A percentile compares a stretch with the other conserved stretches of the same genome.
Conservation (phyloP, 129 eudicot species). For the Artemisia argyi region DNA sequence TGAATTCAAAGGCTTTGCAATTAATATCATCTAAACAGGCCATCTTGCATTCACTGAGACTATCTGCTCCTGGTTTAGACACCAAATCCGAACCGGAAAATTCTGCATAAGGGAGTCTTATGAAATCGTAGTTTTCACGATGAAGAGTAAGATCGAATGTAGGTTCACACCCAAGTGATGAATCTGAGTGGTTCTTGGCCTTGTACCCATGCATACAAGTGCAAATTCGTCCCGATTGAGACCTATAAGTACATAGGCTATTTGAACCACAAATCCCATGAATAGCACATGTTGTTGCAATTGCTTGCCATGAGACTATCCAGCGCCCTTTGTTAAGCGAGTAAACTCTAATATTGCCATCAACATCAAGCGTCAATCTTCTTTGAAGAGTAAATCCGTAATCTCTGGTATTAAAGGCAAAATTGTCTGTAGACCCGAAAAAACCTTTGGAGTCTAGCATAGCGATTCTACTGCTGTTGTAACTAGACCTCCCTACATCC, state of each 20-base stretch:
- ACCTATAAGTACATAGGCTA: not conserved
- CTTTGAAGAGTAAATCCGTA: not conserved
- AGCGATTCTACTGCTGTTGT: constrained; percentile 36
- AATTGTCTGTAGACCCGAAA: constrained; percentile 40
- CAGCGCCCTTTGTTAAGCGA: not conserved
- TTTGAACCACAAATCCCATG: constrained; percentile 7
- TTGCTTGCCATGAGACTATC: not conserved
- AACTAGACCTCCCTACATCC: constrained; percentile 29
- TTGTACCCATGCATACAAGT: constrained; percentile 1
- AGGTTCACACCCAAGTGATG: not conserved
- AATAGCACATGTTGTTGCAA: not conserved
- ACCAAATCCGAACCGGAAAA: not conserved
- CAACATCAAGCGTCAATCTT: constrained; percentile 6
- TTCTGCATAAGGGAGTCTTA: not conserved
- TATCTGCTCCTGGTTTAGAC: not conserved
- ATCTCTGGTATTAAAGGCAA: constrained; percentile 27
- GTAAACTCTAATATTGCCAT: not conserved
- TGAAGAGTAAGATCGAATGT: not conserved
- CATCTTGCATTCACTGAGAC: not conserved
- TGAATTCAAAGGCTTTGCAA: not conserved
- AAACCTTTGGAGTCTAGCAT: constrained; percentile 38
- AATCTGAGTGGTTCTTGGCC: not conserved
- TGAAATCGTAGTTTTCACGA: not conserved
- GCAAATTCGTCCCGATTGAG: not conserved
- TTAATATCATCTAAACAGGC: not conserved